Evolutionary conservation across 352 stramenopile genomes (phyloP).

Genomic region (Phytopythium litorale): DNA sequence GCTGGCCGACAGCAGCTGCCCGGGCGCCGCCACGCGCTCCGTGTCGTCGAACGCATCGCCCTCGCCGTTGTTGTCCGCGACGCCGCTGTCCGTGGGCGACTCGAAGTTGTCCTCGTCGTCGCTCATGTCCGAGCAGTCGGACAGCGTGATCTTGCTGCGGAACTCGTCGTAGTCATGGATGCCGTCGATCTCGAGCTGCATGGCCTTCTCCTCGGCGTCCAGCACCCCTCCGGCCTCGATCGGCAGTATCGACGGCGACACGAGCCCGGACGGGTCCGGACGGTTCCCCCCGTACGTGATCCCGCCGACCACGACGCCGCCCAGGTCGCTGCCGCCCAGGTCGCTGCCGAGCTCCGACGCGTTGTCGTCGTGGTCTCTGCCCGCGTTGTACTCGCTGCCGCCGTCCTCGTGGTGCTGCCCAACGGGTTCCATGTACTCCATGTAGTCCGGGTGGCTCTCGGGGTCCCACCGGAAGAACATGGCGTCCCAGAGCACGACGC

Average conservation of each 20-base stretch:
- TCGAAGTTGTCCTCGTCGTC: constrained; percentile 65
- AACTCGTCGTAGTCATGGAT: constrained; percentile 83
- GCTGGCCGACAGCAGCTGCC: constrained; percentile 8
- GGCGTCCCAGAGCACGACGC: constrained; percentile 80
- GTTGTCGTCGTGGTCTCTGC: constrained; percentile 5
- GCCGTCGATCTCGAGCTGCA: constrained; percentile 74
- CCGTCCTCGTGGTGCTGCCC: constrained; percentile 21
- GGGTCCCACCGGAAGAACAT: constrained; percentile 88
- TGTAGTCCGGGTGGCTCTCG: constrained; percentile 82
- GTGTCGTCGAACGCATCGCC: constrained; percentile 14
- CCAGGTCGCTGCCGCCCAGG: neutral
- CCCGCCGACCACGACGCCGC: constrained; percentile 1
- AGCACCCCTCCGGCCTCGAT: constrained; percentile 31
- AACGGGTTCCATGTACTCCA: constrained; percentile 79
- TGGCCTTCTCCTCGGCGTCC: constrained; percentile 58
- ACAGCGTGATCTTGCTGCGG: constrained; percentile 51
- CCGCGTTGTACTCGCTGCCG: constrained; percentile 20
- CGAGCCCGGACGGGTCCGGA: neutral
- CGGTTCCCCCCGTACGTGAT: constrained; percentile 3
- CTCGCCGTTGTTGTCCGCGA: constrained; percentile 12
- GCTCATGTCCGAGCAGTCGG: constrained; percentile 80
- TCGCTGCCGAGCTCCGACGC: constrained; percentile 2
- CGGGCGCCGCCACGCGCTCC: constrained; percentile 7
- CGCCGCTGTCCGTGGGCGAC: constrained; percentile 27
- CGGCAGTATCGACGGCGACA: constrained; percentile 34